Evolutionary conservation across 805 yeast genomes (phyloP).

Genomic region (Kuraishia hungarica): DNA sequence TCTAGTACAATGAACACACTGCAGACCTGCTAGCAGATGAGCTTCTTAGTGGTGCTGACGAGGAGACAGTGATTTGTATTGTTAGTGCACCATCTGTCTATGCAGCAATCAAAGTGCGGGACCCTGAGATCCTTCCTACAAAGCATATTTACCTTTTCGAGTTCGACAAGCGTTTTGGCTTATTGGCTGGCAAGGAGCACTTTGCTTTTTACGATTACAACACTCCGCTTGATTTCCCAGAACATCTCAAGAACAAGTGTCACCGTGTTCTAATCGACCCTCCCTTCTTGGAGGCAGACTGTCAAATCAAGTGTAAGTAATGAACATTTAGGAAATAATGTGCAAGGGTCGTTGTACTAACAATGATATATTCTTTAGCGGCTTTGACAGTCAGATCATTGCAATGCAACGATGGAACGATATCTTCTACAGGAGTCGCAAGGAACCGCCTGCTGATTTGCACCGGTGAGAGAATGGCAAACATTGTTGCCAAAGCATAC

Average conservation of each 20-base stretch:
- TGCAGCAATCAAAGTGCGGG: conserved; percentile 63
- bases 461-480: conserved; percentile 85
- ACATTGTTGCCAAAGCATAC: conserved; percentile 50
- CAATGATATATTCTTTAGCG: conserved; percentile 15
- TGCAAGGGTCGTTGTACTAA: conserved; percentile 20
- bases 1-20: conserved; percentile 55
- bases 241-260: conserved; percentile 47
- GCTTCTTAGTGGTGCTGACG: conserved; percentile 67
- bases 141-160: conserved; percentile 68
- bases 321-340: neutral
- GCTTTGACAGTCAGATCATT: conserved; percentile 56
- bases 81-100: conserved; percentile 90
- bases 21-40: conserved; percentile 64
- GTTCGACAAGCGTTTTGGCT: conserved; percentile 66
- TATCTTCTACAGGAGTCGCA: conserved; percentile 29
- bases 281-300: conserved; percentile 75
- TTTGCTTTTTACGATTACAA: conserved; percentile 74
- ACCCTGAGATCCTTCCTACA: conserved; percentile 47
- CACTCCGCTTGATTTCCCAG: conserved; percentile 54
- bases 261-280: conserved; percentile 79
- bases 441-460: conserved; percentile 56
- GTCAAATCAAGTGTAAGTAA: conserved; percentile 55
- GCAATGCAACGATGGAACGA: conserved; percentile 30
- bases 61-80: conserved; percentile 60
- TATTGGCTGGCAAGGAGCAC: conserved; percentile 58